Evolutionary conservation across 495 filamentous ascomycete species (phyloP).

Genomic region (Pseudoneurospora amorphoporcata): DNA sequence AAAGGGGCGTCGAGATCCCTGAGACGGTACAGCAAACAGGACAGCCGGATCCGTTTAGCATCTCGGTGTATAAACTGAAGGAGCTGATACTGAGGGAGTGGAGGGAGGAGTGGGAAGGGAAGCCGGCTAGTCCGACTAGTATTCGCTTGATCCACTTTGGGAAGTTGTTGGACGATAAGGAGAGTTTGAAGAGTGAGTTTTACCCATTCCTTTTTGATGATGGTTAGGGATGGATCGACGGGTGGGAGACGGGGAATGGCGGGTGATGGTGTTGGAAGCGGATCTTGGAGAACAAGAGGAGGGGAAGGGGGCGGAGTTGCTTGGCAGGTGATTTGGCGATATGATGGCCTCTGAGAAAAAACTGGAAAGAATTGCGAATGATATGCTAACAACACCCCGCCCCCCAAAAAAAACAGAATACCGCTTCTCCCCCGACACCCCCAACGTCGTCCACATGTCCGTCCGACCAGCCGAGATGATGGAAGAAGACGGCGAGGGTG

Average conservation of each 20-base stretch:
- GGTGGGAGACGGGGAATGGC: too few species aligned
- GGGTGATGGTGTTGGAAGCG: too few species aligned
- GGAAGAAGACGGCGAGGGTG: conserved; percentile 68
- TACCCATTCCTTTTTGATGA: neutral
- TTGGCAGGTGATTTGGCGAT: too few species aligned
- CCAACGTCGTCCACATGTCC: conserved; percentile 91
- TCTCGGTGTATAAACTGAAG: conserved; percentile 85
- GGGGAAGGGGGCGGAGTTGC: too few species aligned
- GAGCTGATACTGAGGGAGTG: conserved; percentile 86
- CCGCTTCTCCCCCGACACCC: conserved; percentile 55
- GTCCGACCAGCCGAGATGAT: conserved; percentile 79
- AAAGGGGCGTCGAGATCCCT: conserved; percentile 64
- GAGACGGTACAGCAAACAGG: conserved; percentile 39
- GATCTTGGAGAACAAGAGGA: too few species aligned
- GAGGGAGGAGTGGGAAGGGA: conserved; percentile 81
- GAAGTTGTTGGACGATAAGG: conserved; percentile 77
- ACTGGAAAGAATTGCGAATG: too few species aligned
- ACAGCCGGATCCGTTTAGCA: conserved; percentile 66
- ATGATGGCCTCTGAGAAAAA: too few species aligned
- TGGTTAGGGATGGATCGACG: too few species aligned
- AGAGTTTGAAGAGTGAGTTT: conserved; percentile 47
- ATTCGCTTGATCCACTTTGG: conserved; percentile 87
- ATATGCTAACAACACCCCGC: conserved; percentile 4
- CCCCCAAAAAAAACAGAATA: conserved; percentile 59
- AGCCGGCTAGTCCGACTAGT: conserved; percentile 69